Conservation (phyloP, 148 eudicot genomes). For the Limonium bicolor region DNA sequence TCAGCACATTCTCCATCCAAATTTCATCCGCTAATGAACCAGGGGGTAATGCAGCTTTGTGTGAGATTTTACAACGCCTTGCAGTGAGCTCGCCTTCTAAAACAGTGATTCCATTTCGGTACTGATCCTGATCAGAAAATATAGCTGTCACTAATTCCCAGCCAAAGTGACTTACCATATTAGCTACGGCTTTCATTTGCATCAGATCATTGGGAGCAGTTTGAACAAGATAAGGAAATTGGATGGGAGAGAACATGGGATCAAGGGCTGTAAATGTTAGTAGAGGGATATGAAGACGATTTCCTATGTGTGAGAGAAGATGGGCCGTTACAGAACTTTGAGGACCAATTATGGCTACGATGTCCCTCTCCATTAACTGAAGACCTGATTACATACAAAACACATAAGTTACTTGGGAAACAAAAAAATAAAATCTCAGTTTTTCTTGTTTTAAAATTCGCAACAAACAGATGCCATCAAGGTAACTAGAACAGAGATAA, state of each 20-base stretch:
- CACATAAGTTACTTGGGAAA: too few relatives aligned
- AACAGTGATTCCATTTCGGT: slow-evolving; percentile 35
- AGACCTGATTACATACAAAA: slow-evolving; percentile 41
- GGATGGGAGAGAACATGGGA: slow-evolving; percentile 45
- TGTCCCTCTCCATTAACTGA: slow-evolving; percentile 40
- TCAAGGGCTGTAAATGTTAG: slow-evolving; percentile 43
- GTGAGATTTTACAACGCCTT: slow-evolving; percentile 28
- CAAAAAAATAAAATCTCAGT: too few relatives aligned
- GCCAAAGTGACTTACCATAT: slow-evolving; percentile 22
- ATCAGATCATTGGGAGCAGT: slow-evolving; percentile 33
- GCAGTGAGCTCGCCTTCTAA: slow-evolving; percentile 29
- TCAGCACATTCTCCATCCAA: slow-evolving; percentile 17
- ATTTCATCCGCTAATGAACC: background rate
- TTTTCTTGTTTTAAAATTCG: too few relatives aligned
- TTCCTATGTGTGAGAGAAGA: slow-evolving; percentile 40
- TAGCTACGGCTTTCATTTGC: slow-evolving; percentile 56
- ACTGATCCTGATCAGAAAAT: slow-evolving; percentile 37
- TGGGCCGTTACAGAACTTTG: slow-evolving; percentile 38
- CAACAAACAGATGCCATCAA: too few relatives aligned
- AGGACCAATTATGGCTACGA: slow-evolving; percentile 53
- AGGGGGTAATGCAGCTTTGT: slow-evolving; percentile 30
- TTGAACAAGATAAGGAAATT: slow-evolving; percentile 38
- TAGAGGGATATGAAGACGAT: slow-evolving; percentile 39
- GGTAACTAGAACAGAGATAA: too few relatives aligned
- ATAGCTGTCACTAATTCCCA: slow-evolving; percentile 42